phyloP scores from a whole-genome alignment of 371 early-diverging fungal species.

The Synchytrium microbalum region DNA sequence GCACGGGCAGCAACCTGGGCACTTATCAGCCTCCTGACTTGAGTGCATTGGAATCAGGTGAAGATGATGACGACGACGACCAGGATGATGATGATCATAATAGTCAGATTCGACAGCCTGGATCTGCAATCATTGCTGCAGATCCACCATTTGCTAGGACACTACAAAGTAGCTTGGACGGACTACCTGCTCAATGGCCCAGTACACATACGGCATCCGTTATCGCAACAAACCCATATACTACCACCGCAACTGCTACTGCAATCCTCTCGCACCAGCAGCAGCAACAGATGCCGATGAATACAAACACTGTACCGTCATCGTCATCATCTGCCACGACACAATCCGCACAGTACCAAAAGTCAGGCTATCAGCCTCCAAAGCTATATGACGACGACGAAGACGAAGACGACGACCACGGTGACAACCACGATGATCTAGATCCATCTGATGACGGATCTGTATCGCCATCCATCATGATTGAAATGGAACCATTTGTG shows the following conservation, averaged over 20 bases:
- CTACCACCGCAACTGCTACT: background rate
- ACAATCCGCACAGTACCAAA: background rate
- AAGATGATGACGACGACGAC: too few species aligned
- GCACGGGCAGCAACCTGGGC: background rate
- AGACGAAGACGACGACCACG: background rate
- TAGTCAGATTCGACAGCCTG: too few species aligned
- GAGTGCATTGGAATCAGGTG: too few species aligned
- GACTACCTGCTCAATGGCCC: background rate
- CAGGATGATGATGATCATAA: background rate
- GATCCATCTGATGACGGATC: conserved; percentile 30
- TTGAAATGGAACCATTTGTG: conserved; percentile 32
- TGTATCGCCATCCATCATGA: conserved; percentile 55
- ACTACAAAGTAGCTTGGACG: background rate
- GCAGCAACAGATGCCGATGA: background rate
- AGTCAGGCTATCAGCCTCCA: background rate
- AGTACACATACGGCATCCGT: background rate
- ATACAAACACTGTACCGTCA: background rate
- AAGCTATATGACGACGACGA: conserved; percentile 16
- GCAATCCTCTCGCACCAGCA: background rate
- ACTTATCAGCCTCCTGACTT: background rate
- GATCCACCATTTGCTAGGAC: background rate
- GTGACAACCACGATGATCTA: background rate
- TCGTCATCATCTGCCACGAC: background rate
- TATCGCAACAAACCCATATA: background rate
- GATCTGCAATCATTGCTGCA: too few species aligned